Evolutionary conservation across 768 basidiomycete species (phyloP), one percentile per base, ranked within the genome.

Genomic region (Suillus alpinus): DNA sequence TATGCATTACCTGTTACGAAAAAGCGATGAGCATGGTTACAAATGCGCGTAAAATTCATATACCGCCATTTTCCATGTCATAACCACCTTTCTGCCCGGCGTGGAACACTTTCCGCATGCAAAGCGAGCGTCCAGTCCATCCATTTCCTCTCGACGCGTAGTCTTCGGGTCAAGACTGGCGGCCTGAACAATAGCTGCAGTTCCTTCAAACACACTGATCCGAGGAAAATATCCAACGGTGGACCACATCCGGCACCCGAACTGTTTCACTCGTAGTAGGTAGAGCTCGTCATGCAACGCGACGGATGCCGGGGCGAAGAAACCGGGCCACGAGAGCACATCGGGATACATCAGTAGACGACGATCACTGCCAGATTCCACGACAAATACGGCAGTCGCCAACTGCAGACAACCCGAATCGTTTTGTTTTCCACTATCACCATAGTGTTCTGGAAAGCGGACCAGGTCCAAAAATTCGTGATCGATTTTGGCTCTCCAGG

Each of bases 401-500:
- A 58, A 18, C 34, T 26, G 57, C 18, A 58, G 50, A 5, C 1
- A 32, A 20, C 55, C 31, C 14, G 18, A 10, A 23, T 26, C 53
- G 9, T 20, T 18, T 26, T 58, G 31, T 16, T 36, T 58, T 6
- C 14, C 20, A 36, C 13, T 4, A 56, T 36, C 49, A 8, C 9
- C n/a, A 26, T 46, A 1, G 29, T 7, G 32, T 26, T 58, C 16
- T 52, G 31, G 10, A n/a, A 12, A 18, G 31, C 49, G 9, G 49
- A 58, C 14, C 23, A 26, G 23, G 16, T 55, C 37, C 23, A 56
- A 16, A 56, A 58, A 50, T 26, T 58, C 49, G 23, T 14, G 9
- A 29, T 58, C 57, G 18, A 58, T 36, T 31, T 46, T 50, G n/a
- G 40, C 20, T 20, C 57, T 46, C 57, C 57, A 58, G 50, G 57